Base-by-base conservation (phyloP, 257 asterid species). In the Parsonsia alboflavescens region DNA sequence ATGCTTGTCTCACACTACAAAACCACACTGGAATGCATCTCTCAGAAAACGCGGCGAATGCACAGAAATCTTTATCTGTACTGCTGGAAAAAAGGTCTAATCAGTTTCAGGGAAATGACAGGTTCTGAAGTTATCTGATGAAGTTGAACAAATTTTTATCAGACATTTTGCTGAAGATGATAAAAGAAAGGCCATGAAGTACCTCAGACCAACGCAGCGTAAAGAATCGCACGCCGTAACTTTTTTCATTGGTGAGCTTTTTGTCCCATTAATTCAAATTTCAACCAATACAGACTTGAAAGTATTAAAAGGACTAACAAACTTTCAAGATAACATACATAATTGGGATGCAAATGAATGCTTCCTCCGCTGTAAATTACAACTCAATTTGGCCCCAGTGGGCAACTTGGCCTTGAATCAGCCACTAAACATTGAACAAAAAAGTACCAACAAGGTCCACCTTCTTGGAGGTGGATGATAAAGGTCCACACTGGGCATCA, bases 141-240 rank as follows among this genome's bases (percentile, higher is more conserved):
- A 90, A 54, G 94, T 93, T 75, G 98, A 93, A 86, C 94, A 87
- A 59, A 84, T 88, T 76, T 91, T 93, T 63, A 80, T 86, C 67
- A 81, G 85, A 83, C 85, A 91, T 70, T 93, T 91, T 87, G 96
- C 93, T 64, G 86, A 85, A 78, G 96, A 91, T 84, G 87, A 93
- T 75, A 86, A 57, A 83, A 82, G 91, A 63, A 91, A 83, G 75
- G 98, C 97, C 75, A 88, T 93, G 97, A 91, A 87, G 71, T 93
- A 91, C 89, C 93, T 93, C 53, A 91, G 84, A 78, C 98, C 98
- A 46, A 82, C 90, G n/a, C 97, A 83, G 73, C 81, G 82, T 61
- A 79, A 81, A 82, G 97, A 93, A 62, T 93, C 98, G 11, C 96
- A 91, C 74, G 76, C 87, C 63, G 76, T 88, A 9, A 93, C 96